Evolutionary conservation across 805 yeast species (phyloP).

Genomic region (Yamadazyma laniorum): DNA sequence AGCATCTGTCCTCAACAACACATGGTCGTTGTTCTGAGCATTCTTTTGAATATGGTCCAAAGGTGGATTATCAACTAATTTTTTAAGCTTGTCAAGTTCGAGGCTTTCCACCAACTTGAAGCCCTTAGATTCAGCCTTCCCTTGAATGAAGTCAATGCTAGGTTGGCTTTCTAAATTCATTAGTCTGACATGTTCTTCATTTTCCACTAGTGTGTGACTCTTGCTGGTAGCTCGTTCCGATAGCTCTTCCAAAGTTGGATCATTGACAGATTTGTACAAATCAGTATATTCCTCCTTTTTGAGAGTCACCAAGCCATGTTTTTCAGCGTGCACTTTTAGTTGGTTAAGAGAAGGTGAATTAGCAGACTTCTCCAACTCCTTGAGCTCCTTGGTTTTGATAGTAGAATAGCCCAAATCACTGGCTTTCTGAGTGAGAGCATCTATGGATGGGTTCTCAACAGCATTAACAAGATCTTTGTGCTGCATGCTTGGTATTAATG

Average conservation of each 20-base stretch:
- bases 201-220: constrained; percentile 13
- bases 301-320: constrained; percentile 31
- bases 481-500: constrained; percentile 15
- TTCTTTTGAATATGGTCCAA: constrained; percentile 19
- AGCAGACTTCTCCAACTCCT: constrained; percentile 22
- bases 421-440: constrained; percentile 16
- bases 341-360: constrained; percentile 34
- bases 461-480: constrained; percentile 12
- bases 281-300: constrained; percentile 31
- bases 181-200: constrained; percentile 13
- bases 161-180: constrained; percentile 7
- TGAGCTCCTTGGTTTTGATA: constrained; percentile 15
- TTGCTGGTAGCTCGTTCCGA: constrained; percentile 15
- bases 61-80: constrained; percentile 23
- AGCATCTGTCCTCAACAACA: constrained; percentile 17
- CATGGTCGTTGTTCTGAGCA: constrained; percentile 19
- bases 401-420: constrained; percentile 14
- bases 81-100: constrained; percentile 23
- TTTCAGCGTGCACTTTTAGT: constrained; percentile 35
- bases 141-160: constrained; percentile 6
- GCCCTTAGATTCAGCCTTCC: constrained; percentile 6
- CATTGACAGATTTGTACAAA: constrained; percentile 26
- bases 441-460: constrained; percentile 21
- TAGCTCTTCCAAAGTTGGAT: constrained; percentile 27
- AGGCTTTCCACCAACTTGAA: constrained; percentile 6